Conservation (phyloP, 441 rosid species). For the Populus hybrid region DNA sequence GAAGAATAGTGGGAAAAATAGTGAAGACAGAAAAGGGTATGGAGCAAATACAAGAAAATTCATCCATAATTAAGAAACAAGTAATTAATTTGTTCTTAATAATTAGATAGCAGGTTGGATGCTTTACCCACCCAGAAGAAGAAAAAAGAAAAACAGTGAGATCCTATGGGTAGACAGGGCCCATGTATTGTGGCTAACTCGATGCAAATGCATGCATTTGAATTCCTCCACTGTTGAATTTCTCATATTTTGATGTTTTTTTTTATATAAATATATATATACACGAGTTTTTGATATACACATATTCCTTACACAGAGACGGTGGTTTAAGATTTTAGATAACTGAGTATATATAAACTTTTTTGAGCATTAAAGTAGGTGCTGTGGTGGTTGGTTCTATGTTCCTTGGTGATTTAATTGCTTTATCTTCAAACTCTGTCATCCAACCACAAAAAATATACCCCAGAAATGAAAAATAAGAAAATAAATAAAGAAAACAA, state of each 20-base stretch:
- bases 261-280: background rate
- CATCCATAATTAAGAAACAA: background rate
- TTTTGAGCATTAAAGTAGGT: constrained; percentile 35
- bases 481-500: constrained; percentile 18
- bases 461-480: background rate
- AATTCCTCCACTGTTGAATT: background rate
- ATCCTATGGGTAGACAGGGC: constrained; percentile 1
- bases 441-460: constrained; percentile 46
- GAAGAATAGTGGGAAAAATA: background rate
- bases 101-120: background rate
- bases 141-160: constrained; percentile 1
- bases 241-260: background rate
- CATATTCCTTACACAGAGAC: background rate
- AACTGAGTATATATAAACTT: background rate
- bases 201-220: constrained; percentile 13
- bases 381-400: constrained; percentile 42
- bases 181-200: constrained; percentile 2
- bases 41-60: background rate
- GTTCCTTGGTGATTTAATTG: constrained; percentile 39
- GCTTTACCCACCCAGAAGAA: background rate
- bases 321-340: background rate
- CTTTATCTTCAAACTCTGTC: constrained; percentile 49
- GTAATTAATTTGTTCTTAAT: background rate
- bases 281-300: background rate
- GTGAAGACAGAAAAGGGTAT: background rate